Evolutionary conservation across 164 flowering plant species (phyloP).

Genomic region (Dillenia turbinata): DNA sequence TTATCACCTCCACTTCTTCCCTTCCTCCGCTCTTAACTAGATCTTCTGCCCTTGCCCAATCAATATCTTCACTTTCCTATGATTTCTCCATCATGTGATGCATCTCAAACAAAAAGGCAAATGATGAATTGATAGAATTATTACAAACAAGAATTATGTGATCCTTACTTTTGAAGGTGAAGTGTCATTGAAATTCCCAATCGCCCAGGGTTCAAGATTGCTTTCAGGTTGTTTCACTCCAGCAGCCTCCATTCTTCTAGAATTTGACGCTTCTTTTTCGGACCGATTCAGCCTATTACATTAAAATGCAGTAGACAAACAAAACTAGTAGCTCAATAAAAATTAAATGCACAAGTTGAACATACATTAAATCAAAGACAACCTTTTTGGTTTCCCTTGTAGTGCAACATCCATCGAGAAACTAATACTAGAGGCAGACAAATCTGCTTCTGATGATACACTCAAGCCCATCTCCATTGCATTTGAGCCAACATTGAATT

Average conservation of each 20-base stretch:
- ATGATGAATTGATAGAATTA: not conserved
- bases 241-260: conserved; percentile 10
- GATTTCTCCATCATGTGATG: not conserved
- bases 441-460: conserved; percentile 16
- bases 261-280: conserved; percentile 18
- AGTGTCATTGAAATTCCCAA: conserved; percentile 25
- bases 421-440: conserved; percentile 11
- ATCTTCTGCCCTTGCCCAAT: conserved; percentile 68
- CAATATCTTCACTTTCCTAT: conserved; percentile 55
- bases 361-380: not conserved
- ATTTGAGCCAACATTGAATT: conserved; percentile 10
- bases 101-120: not conserved
- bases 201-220: conserved; percentile 20
- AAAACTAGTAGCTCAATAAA: too few species aligned
- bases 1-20: conserved; percentile 73
- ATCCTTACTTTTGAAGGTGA: conserved; percentile 40
- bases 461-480: conserved; percentile 13
- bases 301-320: not conserved
- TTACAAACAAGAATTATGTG: not conserved
- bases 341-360: too few species aligned
- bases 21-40: conserved; percentile 45
- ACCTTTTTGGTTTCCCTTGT: conserved; percentile 57
- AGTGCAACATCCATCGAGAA: conserved; percentile 30
- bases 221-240: conserved; percentile 16
- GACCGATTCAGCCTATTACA: conserved; percentile 48